Percentiles rank a stretch among this genome's conserved stretches.
These are phyloP conservation scores for Kalmusia sp. DNA, from an alignment of 2,329 filamentous ascomycete genomes.

Conservation along the genomic window DNA sequence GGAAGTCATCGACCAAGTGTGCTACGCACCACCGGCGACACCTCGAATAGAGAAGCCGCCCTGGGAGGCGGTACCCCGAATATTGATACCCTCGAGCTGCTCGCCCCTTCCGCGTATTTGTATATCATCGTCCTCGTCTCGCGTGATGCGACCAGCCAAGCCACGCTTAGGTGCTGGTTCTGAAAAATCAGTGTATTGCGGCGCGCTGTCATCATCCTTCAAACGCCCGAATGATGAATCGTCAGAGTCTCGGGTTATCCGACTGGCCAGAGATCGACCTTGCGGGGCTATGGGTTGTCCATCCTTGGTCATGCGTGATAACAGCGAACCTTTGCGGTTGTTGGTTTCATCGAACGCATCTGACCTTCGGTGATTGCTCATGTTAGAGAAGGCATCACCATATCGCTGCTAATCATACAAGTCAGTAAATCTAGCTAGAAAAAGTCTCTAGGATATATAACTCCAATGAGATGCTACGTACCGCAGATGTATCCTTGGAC, in stretches of 20 bases:
- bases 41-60: constrained; percentile 38
- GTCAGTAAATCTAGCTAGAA: not conserved
- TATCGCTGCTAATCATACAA: constrained; percentile 21
- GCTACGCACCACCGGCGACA: constrained; percentile 39
- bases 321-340: constrained; percentile 28
- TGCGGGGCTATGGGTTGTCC: constrained; percentile 32
- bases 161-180: constrained; percentile 27
- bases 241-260: constrained; percentile 40
- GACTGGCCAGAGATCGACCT: constrained; percentile 34
- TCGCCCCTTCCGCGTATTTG: constrained; percentile 20
- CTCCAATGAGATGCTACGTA: no score
- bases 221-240: constrained; percentile 34
- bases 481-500: constrained; percentile 31
- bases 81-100: constrained; percentile 37
- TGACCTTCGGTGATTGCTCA: constrained; percentile 53
- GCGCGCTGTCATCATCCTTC: constrained; percentile 39
- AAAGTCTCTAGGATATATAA: not conserved
- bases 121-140: constrained; percentile 25
- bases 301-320: constrained; percentile 45
- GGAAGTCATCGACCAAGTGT: no score
- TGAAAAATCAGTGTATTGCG: constrained; percentile 31
- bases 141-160: constrained; percentile 32
- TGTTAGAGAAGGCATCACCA: constrained; percentile 45
- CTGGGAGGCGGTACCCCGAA: constrained; percentile 35
- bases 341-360: constrained; percentile 49